Percentiles rank a stretch among this genome's conserved stretches.
Conservation (phyloP, 768 basidiomycete genomes). For the Pholiota molesta region DNA sequence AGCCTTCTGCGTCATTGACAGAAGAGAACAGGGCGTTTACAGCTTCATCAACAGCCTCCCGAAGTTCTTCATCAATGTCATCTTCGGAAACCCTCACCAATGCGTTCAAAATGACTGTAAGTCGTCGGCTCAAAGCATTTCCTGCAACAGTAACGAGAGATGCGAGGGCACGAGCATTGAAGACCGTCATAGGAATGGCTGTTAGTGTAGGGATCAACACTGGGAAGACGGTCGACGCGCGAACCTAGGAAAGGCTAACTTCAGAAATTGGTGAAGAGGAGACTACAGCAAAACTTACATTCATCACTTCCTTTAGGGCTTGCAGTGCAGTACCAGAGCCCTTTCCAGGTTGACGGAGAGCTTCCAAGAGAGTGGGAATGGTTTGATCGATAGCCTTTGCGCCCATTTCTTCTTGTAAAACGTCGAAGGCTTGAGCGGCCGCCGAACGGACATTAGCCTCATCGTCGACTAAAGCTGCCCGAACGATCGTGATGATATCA, state of each 20-base stretch:
- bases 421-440: constrained; percentile 87
- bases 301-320: constrained; percentile 93
- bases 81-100: constrained; percentile 79
- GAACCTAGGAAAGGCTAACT: constrained; percentile 58
- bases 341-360: constrained; percentile 89
- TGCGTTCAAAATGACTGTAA: constrained; percentile 77
- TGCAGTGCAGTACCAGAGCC: constrained; percentile 95
- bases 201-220: constrained; percentile 94
- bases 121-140: constrained; percentile 80
- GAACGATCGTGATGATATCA: constrained; percentile 84
- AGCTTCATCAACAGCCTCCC: constrained; percentile 73
- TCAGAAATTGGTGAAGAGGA: constrained; percentile 4
- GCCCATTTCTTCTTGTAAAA: constrained; percentile 90
- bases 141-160: constrained; percentile 95
- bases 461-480: constrained; percentile 85
- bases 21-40: constrained; percentile 75
- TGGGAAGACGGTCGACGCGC: constrained; percentile 95
- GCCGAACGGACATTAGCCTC: constrained; percentile 85
- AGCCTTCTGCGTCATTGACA: constrained; percentile 82
- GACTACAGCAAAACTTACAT: constrained; percentile 47
- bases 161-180: constrained; percentile 91
- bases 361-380: constrained; percentile 92
- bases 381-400: constrained; percentile 94
- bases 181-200: constrained; percentile 87
- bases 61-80: constrained; percentile 70